Conservation (phyloP, 2,329 filamentous ascomycete species). For the Magnaporthiopsis incrustans region DNA sequence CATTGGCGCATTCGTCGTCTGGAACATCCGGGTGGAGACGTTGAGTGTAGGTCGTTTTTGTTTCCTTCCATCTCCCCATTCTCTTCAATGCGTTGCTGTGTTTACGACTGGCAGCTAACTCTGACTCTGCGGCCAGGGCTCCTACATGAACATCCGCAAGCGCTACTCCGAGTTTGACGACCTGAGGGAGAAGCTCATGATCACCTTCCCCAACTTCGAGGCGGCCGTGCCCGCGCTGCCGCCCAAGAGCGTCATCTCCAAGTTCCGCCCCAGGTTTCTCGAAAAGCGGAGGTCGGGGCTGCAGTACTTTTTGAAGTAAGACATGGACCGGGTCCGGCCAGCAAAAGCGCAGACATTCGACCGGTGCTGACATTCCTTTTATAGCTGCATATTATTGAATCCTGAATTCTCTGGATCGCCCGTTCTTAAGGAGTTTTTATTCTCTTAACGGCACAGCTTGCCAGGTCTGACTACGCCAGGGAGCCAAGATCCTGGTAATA, state of each 20-base stretch:
- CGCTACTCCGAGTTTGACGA: slow-evolving; percentile 93
- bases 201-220: slow-evolving; percentile 76
- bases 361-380: slow-evolving; percentile 10
- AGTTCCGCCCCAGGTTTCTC: slow-evolving; percentile 76
- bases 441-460: slow-evolving; percentile 36
- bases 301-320: slow-evolving; percentile 89
- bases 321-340: slow-evolving; percentile 12
- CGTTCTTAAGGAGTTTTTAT: slow-evolving; percentile 84
- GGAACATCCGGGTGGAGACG: slow-evolving; percentile 84
- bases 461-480: too few relatives aligned
- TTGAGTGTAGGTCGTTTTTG: slow-evolving; percentile 54
- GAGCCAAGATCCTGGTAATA: background rate
- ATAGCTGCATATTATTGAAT: slow-evolving; percentile 80
- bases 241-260: slow-evolving; percentile 84
- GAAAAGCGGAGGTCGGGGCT: slow-evolving; percentile 76
- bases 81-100: too few relatives aligned
- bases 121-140: slow-evolving; percentile 33
- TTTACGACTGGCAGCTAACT: background rate
- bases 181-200: slow-evolving; percentile 63
- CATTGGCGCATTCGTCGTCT: slow-evolving; percentile 88
- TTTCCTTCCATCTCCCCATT: background rate
- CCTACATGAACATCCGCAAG: slow-evolving; percentile 55
- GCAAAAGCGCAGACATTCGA: slow-evolving; percentile 27
- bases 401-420: slow-evolving; percentile 91
- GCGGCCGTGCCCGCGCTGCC: slow-evolving; percentile 84